Percentiles rank a stretch among this genome's conserved stretches.
Conservation (phyloP, 1,139 yeast species). For the Sporopachydermia cereana region DNA sequence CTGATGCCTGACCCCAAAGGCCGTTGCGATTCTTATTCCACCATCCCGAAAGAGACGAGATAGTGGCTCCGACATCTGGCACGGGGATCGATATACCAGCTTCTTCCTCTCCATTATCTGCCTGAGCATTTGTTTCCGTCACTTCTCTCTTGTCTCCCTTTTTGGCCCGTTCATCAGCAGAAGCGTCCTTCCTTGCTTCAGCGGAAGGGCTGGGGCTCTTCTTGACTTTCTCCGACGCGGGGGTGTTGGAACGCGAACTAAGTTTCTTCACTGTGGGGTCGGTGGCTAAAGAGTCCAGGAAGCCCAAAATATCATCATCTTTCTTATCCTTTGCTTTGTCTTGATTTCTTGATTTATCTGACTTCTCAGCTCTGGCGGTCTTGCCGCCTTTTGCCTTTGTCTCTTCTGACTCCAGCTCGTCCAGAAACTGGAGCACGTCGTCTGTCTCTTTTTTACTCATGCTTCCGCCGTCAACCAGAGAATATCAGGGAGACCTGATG, state of each 20-base stretch:
- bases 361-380: conserved; percentile 16
- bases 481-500: too few species aligned
- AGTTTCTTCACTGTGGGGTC: conserved; percentile 15
- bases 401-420: conserved; percentile 65
- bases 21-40: conserved; percentile 33
- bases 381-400: conserved; percentile 28
- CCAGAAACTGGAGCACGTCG: conserved; percentile 82
- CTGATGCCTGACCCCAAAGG: conserved; percentile 36
- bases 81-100: conserved; percentile 20
- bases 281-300: conserved; percentile 60
- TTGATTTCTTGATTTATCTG: conserved; percentile 15
- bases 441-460: conserved; percentile 37
- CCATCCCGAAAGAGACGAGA: conserved; percentile 67
- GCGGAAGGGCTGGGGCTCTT: conserved; percentile 6
- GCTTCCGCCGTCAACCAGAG: too few species aligned
- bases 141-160: conserved; percentile 10
- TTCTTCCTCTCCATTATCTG: conserved; percentile 14
- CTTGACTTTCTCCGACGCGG: conserved; percentile 8
- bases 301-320: conserved; percentile 71
- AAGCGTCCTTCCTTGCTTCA: conserved; percentile 8
- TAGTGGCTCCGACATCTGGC: conserved; percentile 39
- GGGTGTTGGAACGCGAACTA: conserved; percentile 6
- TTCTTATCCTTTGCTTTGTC: conserved; percentile 27
- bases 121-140: conserved; percentile 13
- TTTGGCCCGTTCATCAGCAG: conserved; percentile 8